Evolutionary conservation across 1,284 basidiomycete species (phyloP), one percentile per base, ranked within the genome.

Genomic region (Ceratobasidium sp.): DNA sequence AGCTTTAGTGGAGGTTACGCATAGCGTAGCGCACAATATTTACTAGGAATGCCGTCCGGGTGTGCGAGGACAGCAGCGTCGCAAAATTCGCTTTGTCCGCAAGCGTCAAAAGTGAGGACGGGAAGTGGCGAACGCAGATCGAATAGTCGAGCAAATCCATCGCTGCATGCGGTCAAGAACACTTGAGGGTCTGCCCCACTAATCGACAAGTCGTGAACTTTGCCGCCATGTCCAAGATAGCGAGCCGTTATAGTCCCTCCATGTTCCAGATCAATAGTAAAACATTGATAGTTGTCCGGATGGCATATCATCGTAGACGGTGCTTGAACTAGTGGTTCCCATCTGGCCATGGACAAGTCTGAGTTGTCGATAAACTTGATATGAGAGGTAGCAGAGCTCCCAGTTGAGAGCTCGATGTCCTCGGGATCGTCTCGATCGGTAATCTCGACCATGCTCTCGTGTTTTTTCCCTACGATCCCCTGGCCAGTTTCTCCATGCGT

Each of bases 191-290:
- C 76, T 8, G 19, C 56, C 1, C 15, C 43, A 34, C 57, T 62
- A 11, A 61, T 34, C 2, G 65, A 57, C 6, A 76, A 34, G 22
- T 61, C 59, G n/a, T 22, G 15, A 9, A 76, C 17, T 11, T 19
- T 52, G 25, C 62, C 76, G n/a, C 76, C 76, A 59, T 76, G 76
- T 25, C 76, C 76, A 44, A 76, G 29, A 25, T 70, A 76, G 19
- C 59, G 40, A 3, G 56, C 34, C 3, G n/a, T 43, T 1, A 34
- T 32, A 3, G 61, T 32, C 15, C 76, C 76, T 13, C 37, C 40
- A 25, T 56, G 66, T 37, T 46, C 76, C 19, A 76, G 44, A 29
- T 76, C 57, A 34, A 76, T 37, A 15, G 46, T 37, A 46, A 76
- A 8, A 43, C 65, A 68, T 8, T 56, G n/a, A 62, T 68, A 70